These are phyloP conservation scores for Neospermospora avenae DNA, from an alignment of 2,329 filamentous ascomycete genomes.

Conservation along the genomic window DNA sequence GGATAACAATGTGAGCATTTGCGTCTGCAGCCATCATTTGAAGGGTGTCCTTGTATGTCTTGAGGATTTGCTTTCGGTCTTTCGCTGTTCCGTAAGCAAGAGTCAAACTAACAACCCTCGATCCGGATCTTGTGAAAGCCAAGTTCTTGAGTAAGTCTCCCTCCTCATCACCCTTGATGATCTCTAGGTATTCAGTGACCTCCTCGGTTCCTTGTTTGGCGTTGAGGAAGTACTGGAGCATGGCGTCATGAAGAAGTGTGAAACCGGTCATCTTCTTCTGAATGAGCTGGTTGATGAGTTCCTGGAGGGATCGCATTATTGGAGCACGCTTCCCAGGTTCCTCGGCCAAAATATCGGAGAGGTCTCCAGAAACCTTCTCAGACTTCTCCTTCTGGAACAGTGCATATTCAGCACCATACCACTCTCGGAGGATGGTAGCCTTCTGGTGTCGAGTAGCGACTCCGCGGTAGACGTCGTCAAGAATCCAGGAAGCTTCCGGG, in stretches of 20 bases:
- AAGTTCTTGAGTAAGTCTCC: slow-evolving; percentile 92
- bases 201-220: slow-evolving; percentile 75
- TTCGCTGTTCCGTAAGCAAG: slow-evolving; percentile 86
- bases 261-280: slow-evolving; percentile 98
- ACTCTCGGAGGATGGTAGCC: slow-evolving; percentile 80
- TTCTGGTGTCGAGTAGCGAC: slow-evolving; percentile 86
- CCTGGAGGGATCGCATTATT: slow-evolving; percentile 80
- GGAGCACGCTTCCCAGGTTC: slow-evolving; percentile 82
- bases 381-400: slow-evolving; percentile 64
- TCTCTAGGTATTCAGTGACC: slow-evolving; percentile 81
- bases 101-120: slow-evolving; percentile 74
- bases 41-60: slow-evolving; percentile 85
- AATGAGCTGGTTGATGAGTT: slow-evolving; percentile 86
- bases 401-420: slow-evolving; percentile 93
- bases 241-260: slow-evolving; percentile 96
- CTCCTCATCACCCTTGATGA: slow-evolving; percentile 87
- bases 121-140: slow-evolving; percentile 89
- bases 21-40: slow-evolving; percentile 79
- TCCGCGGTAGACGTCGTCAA: slow-evolving; percentile 93
- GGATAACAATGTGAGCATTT: slow-evolving; percentile 74
- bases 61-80: slow-evolving; percentile 85
- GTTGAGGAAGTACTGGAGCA: slow-evolving; percentile 93
- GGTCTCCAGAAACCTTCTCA: slow-evolving; percentile 52
- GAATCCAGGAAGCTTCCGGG: slow-evolving; percentile 92
- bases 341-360: slow-evolving; percentile 70